Evolutionary conservation across 2,329 filamentous ascomycete genomes (phyloP), one percentile per base, ranked within the genome.

Genomic region (Penicillium sp.): DNA sequence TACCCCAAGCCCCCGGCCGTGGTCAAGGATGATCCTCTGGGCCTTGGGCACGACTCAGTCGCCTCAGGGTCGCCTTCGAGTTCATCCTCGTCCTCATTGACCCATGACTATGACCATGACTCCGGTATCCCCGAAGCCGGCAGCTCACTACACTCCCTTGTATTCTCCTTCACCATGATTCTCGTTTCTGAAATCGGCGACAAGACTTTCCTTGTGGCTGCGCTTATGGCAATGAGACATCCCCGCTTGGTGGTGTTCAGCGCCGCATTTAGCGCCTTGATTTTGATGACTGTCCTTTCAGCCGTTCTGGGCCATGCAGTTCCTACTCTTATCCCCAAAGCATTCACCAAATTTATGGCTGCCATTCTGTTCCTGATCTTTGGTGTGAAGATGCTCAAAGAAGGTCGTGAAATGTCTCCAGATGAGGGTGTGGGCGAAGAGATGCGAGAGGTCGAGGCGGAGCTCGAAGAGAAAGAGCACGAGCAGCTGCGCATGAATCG

Each of bases 161-260:
- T 96, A 13, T 86, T 97, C 32, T 96, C 94, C 16, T 86, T 97
- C 58, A 93, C 92, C 56, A 99, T 97, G 94, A 99, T 99, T 67
- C 80, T 97, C 60, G 89, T 97, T 66, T 97, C 93, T 45, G 94
- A 99, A 74, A 86, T 99, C 67, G 94, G 94, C 61, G 94, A 99
- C 83, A 99, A 99, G 79, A 99, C 94, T 0, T 99, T 99, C 79
- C 82, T 99, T 42, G 91, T 99, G 22, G 94, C 94, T 7, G 93
- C 92, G 8, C 84, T 99, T 18, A 99, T 99, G 94, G 94, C 94
- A 13, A 99, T 99, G 94, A 94, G 96, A 72, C 93, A 99, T 69
- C 89, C 94, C 60, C 88, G 94, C 50, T 79, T 96, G 61, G 83
- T 97, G 13, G 94, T 99, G 59, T 99, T 99, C 77, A 89, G 90